These are phyloP conservation scores for Coniophora puteana DNA, from an alignment of 1,284 basidiomycete genomes.

Conservation along the genomic window DNA sequence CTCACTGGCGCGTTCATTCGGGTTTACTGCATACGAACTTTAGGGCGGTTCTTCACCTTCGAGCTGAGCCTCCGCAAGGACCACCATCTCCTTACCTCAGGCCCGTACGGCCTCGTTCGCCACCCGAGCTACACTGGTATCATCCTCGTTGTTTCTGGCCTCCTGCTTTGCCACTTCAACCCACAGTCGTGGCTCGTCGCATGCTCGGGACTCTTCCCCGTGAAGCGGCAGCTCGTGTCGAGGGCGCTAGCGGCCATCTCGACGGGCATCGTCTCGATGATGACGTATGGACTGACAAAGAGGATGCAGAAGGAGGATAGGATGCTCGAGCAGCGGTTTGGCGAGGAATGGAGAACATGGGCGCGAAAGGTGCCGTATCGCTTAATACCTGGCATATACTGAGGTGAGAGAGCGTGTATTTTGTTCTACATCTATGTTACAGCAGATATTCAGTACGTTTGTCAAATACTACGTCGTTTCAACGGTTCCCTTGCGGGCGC, in stretches of 20 bases:
- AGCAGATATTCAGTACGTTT: too few relatives aligned
- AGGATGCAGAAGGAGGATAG: conserved; percentile 12
- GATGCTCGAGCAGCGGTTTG: conserved; percentile 29
- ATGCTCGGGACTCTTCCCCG: background rate
- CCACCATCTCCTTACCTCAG: conserved; percentile 24
- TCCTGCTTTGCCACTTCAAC: conserved; percentile 11
- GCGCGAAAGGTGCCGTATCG: conserved; percentile 32
- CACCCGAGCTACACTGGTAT: conserved; percentile 25
- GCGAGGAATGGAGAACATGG: conserved; percentile 38
- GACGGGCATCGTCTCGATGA: rapidly evolving
- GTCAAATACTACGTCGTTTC: too few relatives aligned
- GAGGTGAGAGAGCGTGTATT: too few relatives aligned
- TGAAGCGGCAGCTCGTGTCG: background rate
- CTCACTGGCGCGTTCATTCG: conserved; percentile 17
- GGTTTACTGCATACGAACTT: conserved; percentile 14
- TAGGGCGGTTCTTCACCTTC: conserved; percentile 24
- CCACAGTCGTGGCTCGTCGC: conserved; percentile 1
- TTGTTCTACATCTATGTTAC: too few relatives aligned
- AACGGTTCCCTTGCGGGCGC: too few relatives aligned
- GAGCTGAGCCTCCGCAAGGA: conserved; percentile 21
- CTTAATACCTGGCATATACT: conserved; percentile 38
- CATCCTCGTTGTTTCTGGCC: background rate
- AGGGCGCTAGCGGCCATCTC: conserved; percentile 2
- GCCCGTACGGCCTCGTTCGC: conserved; percentile 23
- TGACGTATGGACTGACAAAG: conserved; percentile 13